phyloP scores from a whole-genome alignment of 2,329 filamentous ascomycete species.

The Xylaria digitata region DNA sequence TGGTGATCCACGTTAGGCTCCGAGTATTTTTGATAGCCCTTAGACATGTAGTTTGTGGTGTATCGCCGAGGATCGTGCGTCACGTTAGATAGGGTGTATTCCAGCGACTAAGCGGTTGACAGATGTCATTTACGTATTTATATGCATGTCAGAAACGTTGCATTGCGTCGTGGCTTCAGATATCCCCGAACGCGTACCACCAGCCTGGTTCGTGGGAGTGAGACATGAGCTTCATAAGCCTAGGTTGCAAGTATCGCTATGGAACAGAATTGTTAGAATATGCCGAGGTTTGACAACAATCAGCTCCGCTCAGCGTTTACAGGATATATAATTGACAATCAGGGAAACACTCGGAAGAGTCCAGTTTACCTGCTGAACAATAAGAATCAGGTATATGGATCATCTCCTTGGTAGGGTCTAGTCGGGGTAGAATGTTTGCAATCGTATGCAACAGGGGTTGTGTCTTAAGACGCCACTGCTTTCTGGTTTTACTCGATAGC shows the following conservation, averaged over 20 bases:
- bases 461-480: slow-evolving; percentile 30
- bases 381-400: slow-evolving; percentile 17
- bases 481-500: slow-evolving; percentile 19
- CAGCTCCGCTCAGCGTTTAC: slow-evolving; percentile 2
- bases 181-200: slow-evolving; percentile 33
- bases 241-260: not conserved
- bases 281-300: slow-evolving; percentile 4
- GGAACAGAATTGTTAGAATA: not conserved
- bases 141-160: slow-evolving; percentile 37
- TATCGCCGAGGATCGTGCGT: slow-evolving; percentile 22
- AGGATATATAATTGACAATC: slow-evolving; percentile 3
- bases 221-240: not conserved
- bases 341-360: slow-evolving; percentile 35
- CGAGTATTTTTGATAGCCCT: slow-evolving; percentile 1
- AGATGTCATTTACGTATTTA: slow-evolving; percentile 24
- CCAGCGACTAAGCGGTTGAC: slow-evolving; percentile 25
- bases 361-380: slow-evolving; percentile 22
- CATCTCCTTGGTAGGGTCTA: slow-evolving; percentile 5
- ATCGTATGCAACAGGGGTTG: slow-evolving; percentile 30
- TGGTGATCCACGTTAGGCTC: slow-evolving; percentile 3
- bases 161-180: slow-evolving; percentile 22
- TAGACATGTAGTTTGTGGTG: slow-evolving; percentile 20
- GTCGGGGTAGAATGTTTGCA: slow-evolving; percentile 30
- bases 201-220: slow-evolving; percentile 32
- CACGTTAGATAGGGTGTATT: slow-evolving; percentile 21